Percentiles rank a stretch among this genome's conserved stretches.
These are phyloP conservation scores for Simplicillium sp. DNA, from an alignment of 2,329 filamentous ascomycete species.

Conservation along the genomic window DNA sequence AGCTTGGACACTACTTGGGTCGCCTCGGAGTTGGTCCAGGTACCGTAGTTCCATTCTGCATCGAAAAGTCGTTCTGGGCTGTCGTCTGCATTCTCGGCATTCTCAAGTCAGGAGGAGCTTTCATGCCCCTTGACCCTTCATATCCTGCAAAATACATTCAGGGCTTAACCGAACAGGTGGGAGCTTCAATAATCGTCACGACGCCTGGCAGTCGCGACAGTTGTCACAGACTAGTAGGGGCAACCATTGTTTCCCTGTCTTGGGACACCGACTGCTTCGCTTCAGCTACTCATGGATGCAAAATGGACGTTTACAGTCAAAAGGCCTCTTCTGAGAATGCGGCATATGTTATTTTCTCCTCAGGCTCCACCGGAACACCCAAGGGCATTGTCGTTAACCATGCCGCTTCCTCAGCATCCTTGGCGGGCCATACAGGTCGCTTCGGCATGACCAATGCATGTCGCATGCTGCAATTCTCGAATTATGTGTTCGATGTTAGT, in stretches of 20 bases:
- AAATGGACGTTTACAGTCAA: too few relatives aligned
- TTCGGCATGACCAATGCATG: constrained; percentile 3
- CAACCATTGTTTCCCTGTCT: too few relatives aligned
- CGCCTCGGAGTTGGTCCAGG: neutral
- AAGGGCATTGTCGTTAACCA: constrained; percentile 11
- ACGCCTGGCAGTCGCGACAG: neutral
- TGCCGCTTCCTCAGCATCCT: neutral
- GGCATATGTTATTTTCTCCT: constrained; percentile 16
- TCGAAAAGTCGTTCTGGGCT: constrained; percentile 17
- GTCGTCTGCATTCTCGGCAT: constrained; percentile 18
- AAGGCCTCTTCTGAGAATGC: too few relatives aligned
- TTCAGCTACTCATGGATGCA: too few relatives aligned
- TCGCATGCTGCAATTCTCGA: constrained; percentile 8
- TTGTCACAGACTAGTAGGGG: too few relatives aligned
- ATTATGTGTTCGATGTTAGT: constrained; percentile 9
- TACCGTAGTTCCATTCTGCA: constrained; percentile 9
- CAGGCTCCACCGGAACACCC: constrained; percentile 14
- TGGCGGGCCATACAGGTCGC: constrained; percentile 6
- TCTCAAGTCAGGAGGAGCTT: constrained; percentile 21
- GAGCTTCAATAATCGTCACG: neutral
- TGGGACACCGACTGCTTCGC: too few relatives aligned
- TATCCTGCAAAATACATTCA: constrained; percentile 8
- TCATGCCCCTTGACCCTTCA: constrained; percentile 18
- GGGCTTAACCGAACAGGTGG: constrained; percentile 3
- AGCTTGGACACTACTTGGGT: too few relatives aligned